These are phyloP conservation scores for Wickerhamiella musiphila DNA, from an alignment of 805 yeast genomes.

Conservation along the genomic window DNA sequence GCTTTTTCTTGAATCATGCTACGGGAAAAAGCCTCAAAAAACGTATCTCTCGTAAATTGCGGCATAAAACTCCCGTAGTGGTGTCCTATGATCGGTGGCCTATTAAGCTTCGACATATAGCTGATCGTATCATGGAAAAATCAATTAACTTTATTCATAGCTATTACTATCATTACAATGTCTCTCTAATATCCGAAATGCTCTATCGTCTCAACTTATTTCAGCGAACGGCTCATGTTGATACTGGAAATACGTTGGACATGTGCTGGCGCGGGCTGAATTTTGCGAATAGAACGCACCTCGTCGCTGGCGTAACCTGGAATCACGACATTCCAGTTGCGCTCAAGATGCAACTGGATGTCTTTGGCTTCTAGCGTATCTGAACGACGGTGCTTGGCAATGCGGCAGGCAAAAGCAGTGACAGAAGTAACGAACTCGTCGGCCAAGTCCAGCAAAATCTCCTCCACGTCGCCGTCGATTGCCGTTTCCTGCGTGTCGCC, in stretches of 20 bases:
- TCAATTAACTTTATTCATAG: no score
- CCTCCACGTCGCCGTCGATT: constrained; percentile 91
- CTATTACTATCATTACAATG: no score
- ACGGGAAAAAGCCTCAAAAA: no score
- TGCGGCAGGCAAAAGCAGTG: constrained; percentile 80
- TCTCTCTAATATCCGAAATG: no score
- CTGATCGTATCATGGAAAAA: no score
- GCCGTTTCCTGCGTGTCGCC: constrained; percentile 75
- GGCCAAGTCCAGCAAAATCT: constrained; percentile 73
- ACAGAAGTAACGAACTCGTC: constrained; percentile 89
- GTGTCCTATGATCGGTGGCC: no score
- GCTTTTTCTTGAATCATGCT: no score
- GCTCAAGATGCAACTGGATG: constrained; percentile 76
- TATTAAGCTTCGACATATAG: no score
- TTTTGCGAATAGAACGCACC: constrained; percentile 35
- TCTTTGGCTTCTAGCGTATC: constrained; percentile 79
- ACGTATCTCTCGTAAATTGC: no score
- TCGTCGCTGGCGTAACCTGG: constrained; percentile 93
- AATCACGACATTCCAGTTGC: constrained; percentile 85
- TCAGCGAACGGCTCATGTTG: constrained; percentile 10
- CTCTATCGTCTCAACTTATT: no score
- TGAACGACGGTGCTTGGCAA: constrained; percentile 86
- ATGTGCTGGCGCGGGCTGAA: constrained; percentile 24
- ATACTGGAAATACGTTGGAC: constrained; percentile 25
- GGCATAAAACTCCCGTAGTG: no score